Base-by-base conservation (phyloP, 371 early-diverging fungal species). In the Mucor sp. region DNA sequence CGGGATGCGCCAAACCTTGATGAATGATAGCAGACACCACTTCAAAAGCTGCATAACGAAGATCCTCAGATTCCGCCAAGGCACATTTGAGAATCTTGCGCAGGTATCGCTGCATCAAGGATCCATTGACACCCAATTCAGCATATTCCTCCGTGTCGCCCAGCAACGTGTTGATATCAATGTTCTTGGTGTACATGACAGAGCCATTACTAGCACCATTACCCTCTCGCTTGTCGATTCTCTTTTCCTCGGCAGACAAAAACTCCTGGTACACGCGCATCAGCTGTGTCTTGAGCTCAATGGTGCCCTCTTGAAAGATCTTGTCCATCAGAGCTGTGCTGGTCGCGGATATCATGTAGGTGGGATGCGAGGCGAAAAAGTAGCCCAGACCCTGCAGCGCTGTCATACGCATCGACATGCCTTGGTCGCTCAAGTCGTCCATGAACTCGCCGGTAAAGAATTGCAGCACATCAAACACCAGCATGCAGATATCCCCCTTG, bases 1-100 rank as follows among this genome's bases (percentile, higher is more conserved):
- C 84, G 23, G 98, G 97, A 76, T 95, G 96, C 4, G 91, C 95
- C 14, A 95, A 80, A 0, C 96, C 96, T 67, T 95, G 95, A 60
- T 91, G 88, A 19, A 95, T 72, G 27, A 94, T 89, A 3, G 90
- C 75, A 3, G 85, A 76, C 0, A 96, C 78, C 0, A 94, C 91
- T 59, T 95, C 94, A 67, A 96, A 92, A 0, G 94, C 91, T 4
- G 85, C 77, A 25, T 76, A 75, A 19, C 89, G 85, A 15, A 93
- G 71, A 15, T 71, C 61, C 6, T 61, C 60, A 21, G 86, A 80
- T 17, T 67, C 62, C 19, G 69, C 66, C 37, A 95, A 78, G 19
- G 92, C 84, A 50, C 91, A 91, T n/a, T 83, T 75, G 11, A 95
- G 76, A 19, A 97, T 87, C 4, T 85, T 74, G 2, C 81, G 78